phyloP scores from a whole-genome alignment of 2,329 filamentous ascomycete genomes.

The Rhynchosporium agropyri region DNA sequence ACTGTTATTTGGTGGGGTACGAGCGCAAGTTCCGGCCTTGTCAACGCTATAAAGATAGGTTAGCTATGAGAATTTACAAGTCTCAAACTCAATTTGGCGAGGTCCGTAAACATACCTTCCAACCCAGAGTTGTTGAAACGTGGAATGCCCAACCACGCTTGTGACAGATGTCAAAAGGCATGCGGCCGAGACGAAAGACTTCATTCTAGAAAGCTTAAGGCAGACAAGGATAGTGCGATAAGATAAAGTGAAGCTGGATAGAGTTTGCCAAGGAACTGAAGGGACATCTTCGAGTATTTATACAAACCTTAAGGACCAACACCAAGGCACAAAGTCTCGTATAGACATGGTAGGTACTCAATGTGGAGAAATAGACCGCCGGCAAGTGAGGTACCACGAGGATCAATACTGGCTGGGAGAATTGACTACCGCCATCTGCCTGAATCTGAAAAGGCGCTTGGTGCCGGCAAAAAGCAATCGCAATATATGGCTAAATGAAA shows the following conservation, averaged over 20 bases:
- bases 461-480: constrained; percentile 18
- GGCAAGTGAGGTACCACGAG: constrained; percentile 4
- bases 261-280: neutral
- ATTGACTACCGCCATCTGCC: constrained; percentile 18
- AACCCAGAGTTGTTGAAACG: constrained; percentile 44
- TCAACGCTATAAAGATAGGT: constrained; percentile 46
- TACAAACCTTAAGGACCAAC: neutral
- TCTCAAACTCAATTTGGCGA: no score
- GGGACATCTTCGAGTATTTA: constrained; percentile 12
- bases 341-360: constrained; percentile 17
- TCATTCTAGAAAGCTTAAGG: constrained; percentile 5
- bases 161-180: constrained; percentile 39
- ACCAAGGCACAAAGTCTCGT: neutral
- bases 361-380: constrained; percentile 11
- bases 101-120: neutral
- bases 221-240: neutral
- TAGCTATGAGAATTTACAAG: neutral
- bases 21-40: constrained; percentile 51
- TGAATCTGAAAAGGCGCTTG: constrained; percentile 27
- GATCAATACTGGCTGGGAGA: neutral
- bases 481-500: constrained; percentile 23
- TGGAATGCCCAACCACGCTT: constrained; percentile 51
- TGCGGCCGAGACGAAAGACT: constrained; percentile 2
- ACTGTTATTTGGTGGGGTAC: constrained; percentile 53
- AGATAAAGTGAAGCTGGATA: neutral